A percentile compares a stretch with the other conserved stretches of the same genome.
These are phyloP conservation scores for Myotisia sp. DNA, from an alignment of 2,329 filamentous ascomycete genomes.

Conservation along the genomic window DNA sequence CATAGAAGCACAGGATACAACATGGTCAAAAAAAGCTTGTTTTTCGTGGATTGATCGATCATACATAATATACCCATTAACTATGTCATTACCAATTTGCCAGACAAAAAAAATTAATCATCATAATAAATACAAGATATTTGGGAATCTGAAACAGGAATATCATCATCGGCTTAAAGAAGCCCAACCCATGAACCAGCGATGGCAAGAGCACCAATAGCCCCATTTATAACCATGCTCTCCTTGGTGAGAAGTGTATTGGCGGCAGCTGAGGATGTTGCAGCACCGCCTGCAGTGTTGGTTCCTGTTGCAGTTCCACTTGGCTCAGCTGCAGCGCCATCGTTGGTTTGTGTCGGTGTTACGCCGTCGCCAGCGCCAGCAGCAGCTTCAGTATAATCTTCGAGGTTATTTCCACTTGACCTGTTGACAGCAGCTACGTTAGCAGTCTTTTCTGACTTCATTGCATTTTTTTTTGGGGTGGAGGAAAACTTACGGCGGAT, in stretches of 20 bases:
- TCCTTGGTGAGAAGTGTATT: neutral
- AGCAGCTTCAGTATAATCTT: slow-evolving; percentile 1
- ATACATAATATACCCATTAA: too few relatives aligned
- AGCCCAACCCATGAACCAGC: slow-evolving; percentile 2
- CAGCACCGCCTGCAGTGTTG: neutral
- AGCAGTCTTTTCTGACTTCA: neutral
- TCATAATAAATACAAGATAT: too few relatives aligned
- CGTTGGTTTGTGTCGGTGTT: neutral
- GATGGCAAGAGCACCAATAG: neutral
- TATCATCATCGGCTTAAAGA: slow-evolving; percentile 1
- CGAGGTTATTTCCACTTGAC: slow-evolving; percentile 4
- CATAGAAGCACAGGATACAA: too few relatives aligned
- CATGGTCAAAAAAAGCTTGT: too few relatives aligned
- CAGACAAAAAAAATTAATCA: too few relatives aligned
- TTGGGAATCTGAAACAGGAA: neutral
- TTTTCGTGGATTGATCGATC: too few relatives aligned
- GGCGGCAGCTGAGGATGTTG: neutral
- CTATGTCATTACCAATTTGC: too few relatives aligned
- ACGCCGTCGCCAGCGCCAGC: neutral
- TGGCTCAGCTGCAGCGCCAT: slow-evolving; percentile 1
- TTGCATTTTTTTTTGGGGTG: neutral
- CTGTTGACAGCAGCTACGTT: neutral
- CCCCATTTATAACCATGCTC: neutral
- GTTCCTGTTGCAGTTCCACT: neutral
- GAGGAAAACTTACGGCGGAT: slow-evolving; percentile 25